Conservation (phyloP, 1,139 yeast species). For the Kurtzmaniella natalensis region DNA sequence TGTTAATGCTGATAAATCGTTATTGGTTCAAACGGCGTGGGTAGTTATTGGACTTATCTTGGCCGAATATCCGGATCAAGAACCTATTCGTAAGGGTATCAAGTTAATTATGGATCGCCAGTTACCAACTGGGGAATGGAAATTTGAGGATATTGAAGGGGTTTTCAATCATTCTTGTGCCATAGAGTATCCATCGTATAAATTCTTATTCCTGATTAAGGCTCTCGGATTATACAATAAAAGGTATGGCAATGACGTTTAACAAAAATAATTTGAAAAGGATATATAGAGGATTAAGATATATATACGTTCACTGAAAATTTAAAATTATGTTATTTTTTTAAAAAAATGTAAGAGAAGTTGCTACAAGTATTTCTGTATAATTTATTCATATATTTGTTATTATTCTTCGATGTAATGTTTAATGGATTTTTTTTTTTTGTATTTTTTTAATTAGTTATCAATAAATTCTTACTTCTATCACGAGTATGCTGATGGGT, state of each 20-base stretch:
- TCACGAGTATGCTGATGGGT: no score
- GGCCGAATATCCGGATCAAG: slow-evolving; percentile 73
- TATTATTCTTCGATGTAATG: no score
- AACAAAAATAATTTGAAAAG: no score
- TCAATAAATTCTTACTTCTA: no score
- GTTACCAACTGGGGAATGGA: slow-evolving; percentile 76
- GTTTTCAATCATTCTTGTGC: slow-evolving; percentile 92
- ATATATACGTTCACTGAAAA: no score
- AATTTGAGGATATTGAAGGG: slow-evolving; percentile 84
- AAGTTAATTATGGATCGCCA: slow-evolving; percentile 66
- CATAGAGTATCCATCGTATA: slow-evolving; percentile 92
- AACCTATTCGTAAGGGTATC: slow-evolving; percentile 62
- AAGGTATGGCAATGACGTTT: slow-evolving; percentile 22
- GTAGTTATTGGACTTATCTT: slow-evolving; percentile 75
- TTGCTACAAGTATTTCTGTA: no score
- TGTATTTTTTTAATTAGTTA: not conserved
- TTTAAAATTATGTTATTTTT: no score
- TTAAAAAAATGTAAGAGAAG: no score
- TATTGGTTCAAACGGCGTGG: slow-evolving; percentile 93
- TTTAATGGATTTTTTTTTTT: not conserved
- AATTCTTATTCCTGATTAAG: slow-evolving; percentile 85
- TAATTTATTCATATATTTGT: not conserved
- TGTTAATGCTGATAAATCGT: slow-evolving; percentile 54
- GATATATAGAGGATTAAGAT: no score
- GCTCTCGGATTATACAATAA: slow-evolving; percentile 77